These are phyloP conservation scores for Diaporthe humulicola DNA, from an alignment of 2,329 filamentous ascomycete genomes.

Conservation along the genomic window DNA sequence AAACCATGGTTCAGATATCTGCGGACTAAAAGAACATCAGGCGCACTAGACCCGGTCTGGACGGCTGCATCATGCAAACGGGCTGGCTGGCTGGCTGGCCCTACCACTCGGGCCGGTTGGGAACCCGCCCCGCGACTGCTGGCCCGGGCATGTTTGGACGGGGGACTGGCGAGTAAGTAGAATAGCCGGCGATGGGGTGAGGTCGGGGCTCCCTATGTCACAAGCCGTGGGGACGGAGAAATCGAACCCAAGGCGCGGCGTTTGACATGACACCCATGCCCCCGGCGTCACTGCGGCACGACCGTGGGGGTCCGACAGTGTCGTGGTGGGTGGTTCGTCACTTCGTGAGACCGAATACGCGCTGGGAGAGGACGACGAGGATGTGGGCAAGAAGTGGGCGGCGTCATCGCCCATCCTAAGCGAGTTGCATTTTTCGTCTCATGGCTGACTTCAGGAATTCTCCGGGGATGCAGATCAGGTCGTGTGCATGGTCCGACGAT, in stretches of 20 bases:
- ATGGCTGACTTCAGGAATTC: slow-evolving; percentile 17
- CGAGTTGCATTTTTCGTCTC: slow-evolving; percentile 29
- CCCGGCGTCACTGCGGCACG: not conserved
- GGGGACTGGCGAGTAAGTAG: not conserved
- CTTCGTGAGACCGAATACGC: not conserved
- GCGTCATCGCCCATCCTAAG: not conserved
- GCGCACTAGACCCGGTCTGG: not conserved
- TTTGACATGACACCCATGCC: not conserved
- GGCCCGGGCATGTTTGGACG: not conserved
- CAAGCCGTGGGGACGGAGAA: slow-evolving; percentile 1
- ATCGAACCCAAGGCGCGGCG: not conserved
- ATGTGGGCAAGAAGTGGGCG: too few species aligned
- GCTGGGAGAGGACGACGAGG: not conserved
- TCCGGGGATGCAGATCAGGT: slow-evolving; percentile 5
- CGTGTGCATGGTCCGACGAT: slow-evolving; percentile 32
- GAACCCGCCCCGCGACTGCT: not conserved
- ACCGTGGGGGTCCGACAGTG: too few species aligned
- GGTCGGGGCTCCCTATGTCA: not conserved
- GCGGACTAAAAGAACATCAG: not conserved
- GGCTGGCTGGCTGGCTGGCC: too few species aligned
- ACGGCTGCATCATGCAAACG: slow-evolving; percentile 5
- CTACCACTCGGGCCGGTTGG: slow-evolving; percentile 7
- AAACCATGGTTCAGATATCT: not conserved
- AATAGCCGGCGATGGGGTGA: not conserved
- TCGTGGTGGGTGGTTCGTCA: not conserved